Conservation (phyloP, 2,329 filamentous ascomycete genomes). For the Botrytis cinerea region DNA sequence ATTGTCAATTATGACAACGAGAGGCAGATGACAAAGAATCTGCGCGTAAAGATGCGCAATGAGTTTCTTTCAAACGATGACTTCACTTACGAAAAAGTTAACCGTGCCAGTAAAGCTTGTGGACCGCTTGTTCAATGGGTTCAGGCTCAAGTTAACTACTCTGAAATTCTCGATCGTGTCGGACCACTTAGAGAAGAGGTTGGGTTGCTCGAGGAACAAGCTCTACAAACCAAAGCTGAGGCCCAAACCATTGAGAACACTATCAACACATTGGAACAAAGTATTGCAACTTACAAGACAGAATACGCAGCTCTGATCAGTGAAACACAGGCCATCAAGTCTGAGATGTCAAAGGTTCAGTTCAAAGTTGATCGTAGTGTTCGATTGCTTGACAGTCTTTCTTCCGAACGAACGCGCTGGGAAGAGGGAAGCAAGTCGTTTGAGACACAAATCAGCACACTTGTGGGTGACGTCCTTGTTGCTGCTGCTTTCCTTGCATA, state of each 20-base stretch:
- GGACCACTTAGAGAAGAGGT: constrained; percentile 93
- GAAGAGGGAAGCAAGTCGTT: constrained; percentile 98
- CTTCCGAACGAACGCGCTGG: constrained; percentile 91
- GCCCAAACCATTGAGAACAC: constrained; percentile 89
- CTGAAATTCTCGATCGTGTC: constrained; percentile 93
- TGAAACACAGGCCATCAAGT: constrained; percentile 95
- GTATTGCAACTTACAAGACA: constrained; percentile 91
- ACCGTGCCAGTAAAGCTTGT: constrained; percentile 94
- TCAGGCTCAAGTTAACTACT: constrained; percentile 93
- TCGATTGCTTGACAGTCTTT: constrained; percentile 88
- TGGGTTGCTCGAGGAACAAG: constrained; percentile 79
- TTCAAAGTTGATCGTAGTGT: constrained; percentile 98
- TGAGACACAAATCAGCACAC: constrained; percentile 94
- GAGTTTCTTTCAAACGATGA: constrained; percentile 92
- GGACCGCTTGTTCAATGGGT: constrained; percentile 98
- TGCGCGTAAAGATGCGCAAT: constrained; percentile 85
- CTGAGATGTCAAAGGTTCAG: constrained; percentile 93
- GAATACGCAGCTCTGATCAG: constrained; percentile 96
- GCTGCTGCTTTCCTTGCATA: constrained; percentile 98
- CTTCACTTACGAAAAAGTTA: constrained; percentile 95
- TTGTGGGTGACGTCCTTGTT: constrained; percentile 92
- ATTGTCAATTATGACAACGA: constrained; percentile 98
- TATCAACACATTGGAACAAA: constrained; percentile 79
- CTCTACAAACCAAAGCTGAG: constrained; percentile 88
- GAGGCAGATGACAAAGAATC: constrained; percentile 81